phyloP scores from a whole-genome alignment of 345 rosid genomes.

The Hibiscus tridactylites region DNA sequence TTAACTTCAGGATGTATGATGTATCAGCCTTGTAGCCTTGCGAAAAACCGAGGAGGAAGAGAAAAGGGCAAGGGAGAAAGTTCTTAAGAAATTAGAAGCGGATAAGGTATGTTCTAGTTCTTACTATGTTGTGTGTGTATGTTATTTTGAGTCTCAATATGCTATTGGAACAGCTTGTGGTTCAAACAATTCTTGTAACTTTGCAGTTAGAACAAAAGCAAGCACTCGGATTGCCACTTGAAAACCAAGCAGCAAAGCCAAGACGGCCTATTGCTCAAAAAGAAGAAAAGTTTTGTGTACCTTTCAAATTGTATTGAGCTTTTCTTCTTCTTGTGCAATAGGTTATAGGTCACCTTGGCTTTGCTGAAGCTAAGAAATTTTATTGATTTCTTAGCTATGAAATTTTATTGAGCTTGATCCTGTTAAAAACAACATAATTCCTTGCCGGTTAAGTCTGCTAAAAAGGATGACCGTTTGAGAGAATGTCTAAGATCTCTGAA shows the following conservation, averaged over 20 bases:
- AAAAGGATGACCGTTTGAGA: slow-evolving; percentile 44
- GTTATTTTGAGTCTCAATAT: not conserved
- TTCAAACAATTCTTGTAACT: not conserved
- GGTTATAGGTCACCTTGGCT: no score
- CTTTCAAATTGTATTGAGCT: not conserved
- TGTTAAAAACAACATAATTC: slow-evolving; percentile 25
- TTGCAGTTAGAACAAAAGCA: slow-evolving; percentile 53
- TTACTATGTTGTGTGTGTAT: no score
- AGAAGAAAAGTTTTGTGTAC: slow-evolving; percentile 19
- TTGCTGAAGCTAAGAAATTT: no score
- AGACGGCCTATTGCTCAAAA: slow-evolving; percentile 15
- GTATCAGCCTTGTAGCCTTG: no score
- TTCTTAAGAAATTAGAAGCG: no score
- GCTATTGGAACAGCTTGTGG: not conserved
- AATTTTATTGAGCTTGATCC: slow-evolving; percentile 1
- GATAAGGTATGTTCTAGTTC: no score
- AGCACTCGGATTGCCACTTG: slow-evolving; percentile 33
- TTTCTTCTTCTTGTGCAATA: no score
- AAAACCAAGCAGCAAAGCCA: slow-evolving; percentile 16
- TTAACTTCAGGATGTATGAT: no score
- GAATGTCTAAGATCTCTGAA: slow-evolving; percentile 51
- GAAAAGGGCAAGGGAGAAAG: no score
- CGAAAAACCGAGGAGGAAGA: no score
- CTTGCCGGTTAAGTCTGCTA: slow-evolving; percentile 4
- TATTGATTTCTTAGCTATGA: not conserved